A percentile compares a stretch with the other conserved stretches of the same genome.
Conservation (phyloP, 805 yeast species). For the Kazachstania martiniae region DNA sequence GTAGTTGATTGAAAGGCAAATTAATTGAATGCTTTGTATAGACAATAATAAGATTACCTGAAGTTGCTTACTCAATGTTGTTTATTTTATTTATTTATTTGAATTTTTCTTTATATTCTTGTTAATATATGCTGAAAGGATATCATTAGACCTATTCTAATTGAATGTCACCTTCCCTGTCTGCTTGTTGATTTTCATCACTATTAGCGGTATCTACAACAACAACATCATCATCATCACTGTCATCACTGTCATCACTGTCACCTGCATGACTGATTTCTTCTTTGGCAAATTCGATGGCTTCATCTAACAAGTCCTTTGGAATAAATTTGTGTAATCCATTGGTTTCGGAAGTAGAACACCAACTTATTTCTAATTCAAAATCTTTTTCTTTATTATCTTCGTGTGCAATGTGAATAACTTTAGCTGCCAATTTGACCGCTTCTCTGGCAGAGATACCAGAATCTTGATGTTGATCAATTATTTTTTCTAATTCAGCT, state of each 20-base stretch:
- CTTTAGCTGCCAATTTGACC: constrained; percentile 86
- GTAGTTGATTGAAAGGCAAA: no score
- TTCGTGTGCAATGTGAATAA: constrained; percentile 89
- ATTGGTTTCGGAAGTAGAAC: constrained; percentile 59
- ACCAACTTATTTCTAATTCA: constrained; percentile 92
- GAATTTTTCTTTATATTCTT: no score
- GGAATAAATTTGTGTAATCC: constrained; percentile 79
- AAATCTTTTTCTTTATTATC: constrained; percentile 96
- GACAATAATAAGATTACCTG: no score
- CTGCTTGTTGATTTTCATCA: constrained; percentile 2
- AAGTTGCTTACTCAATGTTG: no score
- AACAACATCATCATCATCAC: constrained; percentile 15
- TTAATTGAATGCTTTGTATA: no score
- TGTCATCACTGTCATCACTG: constrained; percentile 14
- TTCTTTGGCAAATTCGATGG: constrained; percentile 71
- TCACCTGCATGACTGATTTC: constrained; percentile 38
- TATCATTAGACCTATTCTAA: constrained; percentile 4
- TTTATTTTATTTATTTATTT: no score
- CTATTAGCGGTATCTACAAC: constrained; percentile 3
- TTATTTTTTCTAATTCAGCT: constrained; percentile 84
- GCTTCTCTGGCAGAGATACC: constrained; percentile 73
- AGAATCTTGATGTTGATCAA: constrained; percentile 19
- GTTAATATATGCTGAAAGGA: no score
- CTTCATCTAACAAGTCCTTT: constrained; percentile 68
- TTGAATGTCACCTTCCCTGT: constrained; percentile 10